Evolutionary conservation across 768 basidiomycete species (phyloP), one percentile per base, ranked within the genome.

Genomic region (Agrocybe pediades): DNA sequence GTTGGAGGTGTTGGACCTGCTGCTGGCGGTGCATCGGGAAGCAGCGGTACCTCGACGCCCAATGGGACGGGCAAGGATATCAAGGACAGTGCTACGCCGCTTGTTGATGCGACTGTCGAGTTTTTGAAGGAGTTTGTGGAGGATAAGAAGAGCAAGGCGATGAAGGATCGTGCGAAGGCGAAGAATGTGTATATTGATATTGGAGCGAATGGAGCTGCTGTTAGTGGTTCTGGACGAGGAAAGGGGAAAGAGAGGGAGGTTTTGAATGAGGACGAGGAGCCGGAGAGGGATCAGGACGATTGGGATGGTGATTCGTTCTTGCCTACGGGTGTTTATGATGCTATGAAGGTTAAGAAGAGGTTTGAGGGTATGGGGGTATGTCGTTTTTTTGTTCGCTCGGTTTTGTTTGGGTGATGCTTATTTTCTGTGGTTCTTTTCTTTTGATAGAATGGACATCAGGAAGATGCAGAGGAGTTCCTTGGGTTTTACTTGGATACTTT

Each of bases 401-500:
- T 47, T 23, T 15, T 24, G 41, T 33, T 44, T n/a, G 53, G 2
- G 25, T 45, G n/a, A 9, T 17, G 16, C 43, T 52, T 13, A 21
- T 19, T 42, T 57, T 26, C 47, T 7, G 36, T 11, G 8, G 3
- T 33, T 36, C 19, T 2, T 21, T 21, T 40, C 20, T 29, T 13
- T 30, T 3, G 5, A 40, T 59, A 93, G 83, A 85, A 91, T 30
- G 95, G 95, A 0, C 91, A 94, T 54, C 96, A 99, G 72, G 96
- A 99, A 68, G 96, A 99, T 54, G 96, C 95, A 9, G 95, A 99
- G 69, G 96, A 99, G 70, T 98, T 97, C 69, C 77, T 98, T n/a
- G 96, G 96, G 2, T 98, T 97, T 73, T 96, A 92, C 72, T 77
- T 98, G 21, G 94, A 98, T 62, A 91, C 94, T 0, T 74, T 99